phyloP scores from a whole-genome alignment of 164 flowering plant species.

The Stephania japonica region DNA sequence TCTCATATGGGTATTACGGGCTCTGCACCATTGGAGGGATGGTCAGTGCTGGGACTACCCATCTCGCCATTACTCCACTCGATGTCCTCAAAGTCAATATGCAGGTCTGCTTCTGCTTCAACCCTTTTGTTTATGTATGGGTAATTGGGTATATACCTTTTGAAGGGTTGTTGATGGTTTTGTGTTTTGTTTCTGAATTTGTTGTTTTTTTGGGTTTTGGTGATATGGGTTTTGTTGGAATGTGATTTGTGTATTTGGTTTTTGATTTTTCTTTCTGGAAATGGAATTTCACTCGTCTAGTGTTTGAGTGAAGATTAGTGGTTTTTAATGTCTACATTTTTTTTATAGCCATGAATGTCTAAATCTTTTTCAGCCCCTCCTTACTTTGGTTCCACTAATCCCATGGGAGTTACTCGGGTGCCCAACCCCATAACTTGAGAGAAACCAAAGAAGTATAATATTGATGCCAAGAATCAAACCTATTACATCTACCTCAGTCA shows the following conservation, averaged over 20 bases:
- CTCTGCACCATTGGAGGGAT: constrained; percentile 60
- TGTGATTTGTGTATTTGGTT: neutral
- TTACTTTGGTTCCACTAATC: no score
- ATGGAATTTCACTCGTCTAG: no score
- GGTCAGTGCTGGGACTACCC: constrained; percentile 77
- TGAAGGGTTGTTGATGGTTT: neutral
- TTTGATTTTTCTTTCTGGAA: neutral
- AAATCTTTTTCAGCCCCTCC: no score
- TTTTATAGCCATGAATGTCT: no score
- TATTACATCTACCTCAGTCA: no score
- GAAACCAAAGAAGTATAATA: no score
- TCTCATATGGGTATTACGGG: constrained; percentile 42
- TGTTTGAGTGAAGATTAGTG: neutral
- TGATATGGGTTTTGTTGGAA: neutral
- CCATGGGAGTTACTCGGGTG: no score
- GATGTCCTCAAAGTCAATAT: constrained; percentile 81
- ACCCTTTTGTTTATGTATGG: neutral
- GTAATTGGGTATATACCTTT: no score
- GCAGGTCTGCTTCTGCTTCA: constrained; percentile 43
- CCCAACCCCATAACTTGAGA: no score
- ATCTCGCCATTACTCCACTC: constrained; percentile 67
- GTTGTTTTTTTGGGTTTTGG: neutral
- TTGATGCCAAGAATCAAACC: no score
- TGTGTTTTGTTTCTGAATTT: neutral
- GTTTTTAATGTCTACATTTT: neutral